Conservation (phyloP, 106 monocot species). For the Dendrobium huoshanense region DNA sequence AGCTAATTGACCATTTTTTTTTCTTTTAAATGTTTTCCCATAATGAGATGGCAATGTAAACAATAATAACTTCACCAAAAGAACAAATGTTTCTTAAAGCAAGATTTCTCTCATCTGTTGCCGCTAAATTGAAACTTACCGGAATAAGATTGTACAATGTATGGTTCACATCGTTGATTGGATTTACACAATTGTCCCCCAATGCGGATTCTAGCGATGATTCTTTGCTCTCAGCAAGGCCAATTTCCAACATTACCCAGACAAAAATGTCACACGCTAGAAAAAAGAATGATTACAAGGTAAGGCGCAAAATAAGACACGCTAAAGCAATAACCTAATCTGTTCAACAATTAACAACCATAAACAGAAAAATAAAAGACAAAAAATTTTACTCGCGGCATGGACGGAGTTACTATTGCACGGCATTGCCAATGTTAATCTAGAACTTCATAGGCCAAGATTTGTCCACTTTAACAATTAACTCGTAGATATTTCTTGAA, state of each 20-base stretch:
- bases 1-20: no score
- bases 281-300: not conserved
- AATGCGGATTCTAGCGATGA: not conserved
- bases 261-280: not conserved
- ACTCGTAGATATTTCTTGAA: not conserved
- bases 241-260: conserved; percentile 7
- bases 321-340: not conserved
- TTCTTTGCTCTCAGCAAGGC: not conserved
- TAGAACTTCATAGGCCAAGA: not conserved
- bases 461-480: not conserved
- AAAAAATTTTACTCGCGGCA: not conserved
- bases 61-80: not conserved
- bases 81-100: not conserved
- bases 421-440: not conserved
- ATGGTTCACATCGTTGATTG: conserved; percentile 2
- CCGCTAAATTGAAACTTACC: not conserved
- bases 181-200: conserved; percentile 1
- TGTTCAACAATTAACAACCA: not conserved
- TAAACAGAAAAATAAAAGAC: not conserved
- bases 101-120: not conserved
- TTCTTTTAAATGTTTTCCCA: no score
- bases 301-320: not conserved
- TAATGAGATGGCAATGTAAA: no score
- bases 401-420: not conserved
- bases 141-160: conserved; percentile 5